A percentile compares a stretch with the other conserved stretches of the same genome.
phyloP scores from a whole-genome alignment of 352 stramenopile species.

The Peronospora destructor region DNA sequence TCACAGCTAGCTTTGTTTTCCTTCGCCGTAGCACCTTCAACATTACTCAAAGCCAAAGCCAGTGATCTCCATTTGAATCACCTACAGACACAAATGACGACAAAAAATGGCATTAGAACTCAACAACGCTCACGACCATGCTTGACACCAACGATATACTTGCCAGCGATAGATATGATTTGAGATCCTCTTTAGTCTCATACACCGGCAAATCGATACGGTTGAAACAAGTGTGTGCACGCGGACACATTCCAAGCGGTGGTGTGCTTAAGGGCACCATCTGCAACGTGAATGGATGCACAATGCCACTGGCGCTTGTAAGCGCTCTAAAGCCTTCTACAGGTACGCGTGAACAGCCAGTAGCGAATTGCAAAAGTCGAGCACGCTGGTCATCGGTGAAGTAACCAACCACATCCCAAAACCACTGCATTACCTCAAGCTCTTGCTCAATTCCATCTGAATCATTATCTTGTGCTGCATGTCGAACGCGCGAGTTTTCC shows the following conservation, averaged over 20 bases:
- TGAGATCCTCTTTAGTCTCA: constrained; percentile 77
- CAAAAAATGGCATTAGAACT: not conserved
- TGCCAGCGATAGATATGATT: constrained; percentile 71
- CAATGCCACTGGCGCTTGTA: constrained; percentile 73
- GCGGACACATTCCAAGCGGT: constrained; percentile 55
- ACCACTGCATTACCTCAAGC: constrained; percentile 80
- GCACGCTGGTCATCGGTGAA: constrained; percentile 92
- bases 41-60: constrained; percentile 68
- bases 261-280: constrained; percentile 44
- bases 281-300: constrained; percentile 76
- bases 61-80: constrained; percentile 82
- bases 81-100: constrained; percentile 39
- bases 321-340: constrained; percentile 78
- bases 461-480: constrained; percentile 43
- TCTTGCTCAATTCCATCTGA: constrained; percentile 41
- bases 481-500: constrained; percentile 52
- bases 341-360: constrained; percentile 92
- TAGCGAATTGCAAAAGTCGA: constrained; percentile 96
- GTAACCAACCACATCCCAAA: constrained; percentile 80
- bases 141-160: constrained; percentile 9
- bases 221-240: constrained; percentile 87
- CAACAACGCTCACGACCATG: not conserved
- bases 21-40: constrained; percentile 5
- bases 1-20: not conserved
- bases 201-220: constrained; percentile 83